Conservation (phyloP, 2,329 filamentous ascomycete genomes). For the Basipetospora sp. region DNA sequence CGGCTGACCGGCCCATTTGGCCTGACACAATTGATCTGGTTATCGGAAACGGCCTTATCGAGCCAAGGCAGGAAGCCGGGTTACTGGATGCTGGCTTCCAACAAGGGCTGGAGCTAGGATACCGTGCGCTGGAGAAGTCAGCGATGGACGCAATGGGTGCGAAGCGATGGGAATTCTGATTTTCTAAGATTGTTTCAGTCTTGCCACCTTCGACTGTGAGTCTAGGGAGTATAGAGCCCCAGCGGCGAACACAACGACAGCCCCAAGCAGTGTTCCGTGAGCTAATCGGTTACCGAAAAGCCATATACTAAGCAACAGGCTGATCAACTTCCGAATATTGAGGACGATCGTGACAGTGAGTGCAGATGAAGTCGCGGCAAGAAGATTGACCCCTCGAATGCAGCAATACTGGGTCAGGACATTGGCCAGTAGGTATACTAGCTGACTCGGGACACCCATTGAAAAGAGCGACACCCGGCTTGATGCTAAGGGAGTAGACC, state of each 20-base stretch:
- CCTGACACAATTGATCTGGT: too few relatives aligned
- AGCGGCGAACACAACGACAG: slow-evolving; percentile 72
- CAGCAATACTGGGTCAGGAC: slow-evolving; percentile 87
- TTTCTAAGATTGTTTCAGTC: too few relatives aligned
- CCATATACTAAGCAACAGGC: slow-evolving; percentile 80
- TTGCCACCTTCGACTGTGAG: slow-evolving; percentile 18
- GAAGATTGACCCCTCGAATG: slow-evolving; percentile 88
- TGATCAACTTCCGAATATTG: slow-evolving; percentile 88
- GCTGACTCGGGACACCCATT: slow-evolving; percentile 44
- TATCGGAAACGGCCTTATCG: too few relatives aligned
- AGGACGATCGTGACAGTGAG: slow-evolving; percentile 92
- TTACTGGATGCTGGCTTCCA: too few relatives aligned
- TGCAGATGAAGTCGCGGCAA: slow-evolving; percentile 76
- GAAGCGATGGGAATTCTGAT: too few relatives aligned
- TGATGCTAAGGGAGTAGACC: slow-evolving; percentile 8
- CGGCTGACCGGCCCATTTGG: too few relatives aligned
- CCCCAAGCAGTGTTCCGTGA: slow-evolving; percentile 63
- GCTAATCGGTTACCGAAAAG: slow-evolving; percentile 78
- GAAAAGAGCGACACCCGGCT: not conserved
- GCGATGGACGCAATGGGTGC: too few relatives aligned
- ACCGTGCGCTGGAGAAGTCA: too few relatives aligned
- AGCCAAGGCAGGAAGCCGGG: too few relatives aligned
- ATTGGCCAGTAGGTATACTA: slow-evolving; percentile 58
- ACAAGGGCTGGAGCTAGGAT: too few relatives aligned
- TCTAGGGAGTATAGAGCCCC: slow-evolving; percentile 86